phyloP scores from a whole-genome alignment of 495 filamentous ascomycete genomes.

The Hapsidospora chrysogenum region DNA sequence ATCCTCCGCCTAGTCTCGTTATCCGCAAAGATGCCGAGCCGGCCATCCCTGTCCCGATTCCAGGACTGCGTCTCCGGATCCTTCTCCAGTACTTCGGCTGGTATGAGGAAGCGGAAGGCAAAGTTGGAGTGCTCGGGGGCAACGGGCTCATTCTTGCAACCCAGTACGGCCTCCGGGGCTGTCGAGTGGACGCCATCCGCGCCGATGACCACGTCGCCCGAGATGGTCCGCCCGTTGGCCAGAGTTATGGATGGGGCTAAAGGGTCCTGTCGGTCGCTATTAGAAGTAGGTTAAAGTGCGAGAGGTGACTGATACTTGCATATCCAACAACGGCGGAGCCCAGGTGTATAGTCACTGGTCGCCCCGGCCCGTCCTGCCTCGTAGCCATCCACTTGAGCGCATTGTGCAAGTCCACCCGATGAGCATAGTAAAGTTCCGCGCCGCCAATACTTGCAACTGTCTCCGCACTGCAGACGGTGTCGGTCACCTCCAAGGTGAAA shows the following conservation, averaged over 20 bases:
- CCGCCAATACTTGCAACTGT: conserved; percentile 5
- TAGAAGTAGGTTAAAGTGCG: conserved; percentile 7
- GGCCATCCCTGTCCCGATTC: conserved; percentile 10
- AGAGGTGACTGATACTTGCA: conserved; percentile 10
- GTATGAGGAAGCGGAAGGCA: conserved; percentile 21
- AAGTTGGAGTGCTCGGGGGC: conserved; percentile 13
- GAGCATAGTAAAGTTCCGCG: conserved; percentile 9
- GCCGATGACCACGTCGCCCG: conserved; percentile 23
- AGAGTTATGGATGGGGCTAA: conserved; percentile 18
- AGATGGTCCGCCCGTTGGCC: conserved; percentile 11
- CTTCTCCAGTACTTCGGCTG: conserved; percentile 10
- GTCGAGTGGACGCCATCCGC: conserved; percentile 25
- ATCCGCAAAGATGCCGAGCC: conserved; percentile 7
- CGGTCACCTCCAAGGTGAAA: neutral
- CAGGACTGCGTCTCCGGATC: conserved; percentile 13
- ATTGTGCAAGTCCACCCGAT: conserved; percentile 24
- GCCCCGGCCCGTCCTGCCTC: conserved; percentile 10
- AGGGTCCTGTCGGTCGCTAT: conserved; percentile 9
- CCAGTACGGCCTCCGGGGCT: conserved; percentile 3
- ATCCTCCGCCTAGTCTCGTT: conserved; percentile 10
- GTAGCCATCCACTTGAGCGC: conserved; percentile 19
- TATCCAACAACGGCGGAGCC: conserved; percentile 6
- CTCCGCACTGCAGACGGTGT: neutral
- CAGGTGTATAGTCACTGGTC: conserved; percentile 13
- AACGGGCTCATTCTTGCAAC: conserved; percentile 4